phyloP scores from a whole-genome alignment of 1,139 yeast genomes.

The Zygosaccharomyces sapae region DNA sequence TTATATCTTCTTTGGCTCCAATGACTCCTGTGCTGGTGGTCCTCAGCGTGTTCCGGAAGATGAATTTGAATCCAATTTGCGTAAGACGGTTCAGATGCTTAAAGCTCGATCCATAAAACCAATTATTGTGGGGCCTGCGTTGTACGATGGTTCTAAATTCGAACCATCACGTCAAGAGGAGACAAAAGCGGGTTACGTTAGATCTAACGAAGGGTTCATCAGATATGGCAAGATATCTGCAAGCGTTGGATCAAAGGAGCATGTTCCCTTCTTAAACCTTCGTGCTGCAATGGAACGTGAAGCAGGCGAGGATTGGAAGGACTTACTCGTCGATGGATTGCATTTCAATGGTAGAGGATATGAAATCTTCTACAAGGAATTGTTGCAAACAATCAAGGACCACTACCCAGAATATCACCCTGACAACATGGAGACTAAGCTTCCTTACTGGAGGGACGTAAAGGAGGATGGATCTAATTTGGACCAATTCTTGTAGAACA shows the following conservation, averaged over 20 bases:
- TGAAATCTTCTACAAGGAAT: slow-evolving; percentile 44
- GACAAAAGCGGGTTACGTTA: slow-evolving; percentile 36
- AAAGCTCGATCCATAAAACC: slow-evolving; percentile 42
- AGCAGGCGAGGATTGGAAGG: slow-evolving; percentile 30
- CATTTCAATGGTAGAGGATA: slow-evolving; percentile 66
- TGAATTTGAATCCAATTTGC: slow-evolving; percentile 47
- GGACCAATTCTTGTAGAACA: slow-evolving; percentile 1
- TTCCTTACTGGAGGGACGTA: slow-evolving; percentile 42
- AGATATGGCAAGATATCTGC: slow-evolving; percentile 50
- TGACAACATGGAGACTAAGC: slow-evolving; percentile 36
- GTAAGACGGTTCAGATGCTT: slow-evolving; percentile 41
- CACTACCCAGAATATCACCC: slow-evolving; percentile 49
- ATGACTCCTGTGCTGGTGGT: slow-evolving; percentile 54
- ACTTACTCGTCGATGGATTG: slow-evolving; percentile 54
- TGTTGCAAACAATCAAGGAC: slow-evolving; percentile 40
- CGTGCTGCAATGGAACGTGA: slow-evolving; percentile 42
- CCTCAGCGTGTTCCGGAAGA: slow-evolving; percentile 54
- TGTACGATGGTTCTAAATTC: slow-evolving; percentile 47
- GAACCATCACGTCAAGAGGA: slow-evolving; percentile 34
- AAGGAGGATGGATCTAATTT: slow-evolving; percentile 26
- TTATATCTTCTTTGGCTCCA: slow-evolving; percentile 70
- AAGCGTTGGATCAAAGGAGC: slow-evolving; percentile 43
- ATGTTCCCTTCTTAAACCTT: slow-evolving; percentile 53
- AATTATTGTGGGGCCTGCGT: slow-evolving; percentile 61
- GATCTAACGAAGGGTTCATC: slow-evolving; percentile 42